Evolutionary conservation across 768 basidiomycete species (phyloP).

Genomic region (Suillus spraguei): DNA sequence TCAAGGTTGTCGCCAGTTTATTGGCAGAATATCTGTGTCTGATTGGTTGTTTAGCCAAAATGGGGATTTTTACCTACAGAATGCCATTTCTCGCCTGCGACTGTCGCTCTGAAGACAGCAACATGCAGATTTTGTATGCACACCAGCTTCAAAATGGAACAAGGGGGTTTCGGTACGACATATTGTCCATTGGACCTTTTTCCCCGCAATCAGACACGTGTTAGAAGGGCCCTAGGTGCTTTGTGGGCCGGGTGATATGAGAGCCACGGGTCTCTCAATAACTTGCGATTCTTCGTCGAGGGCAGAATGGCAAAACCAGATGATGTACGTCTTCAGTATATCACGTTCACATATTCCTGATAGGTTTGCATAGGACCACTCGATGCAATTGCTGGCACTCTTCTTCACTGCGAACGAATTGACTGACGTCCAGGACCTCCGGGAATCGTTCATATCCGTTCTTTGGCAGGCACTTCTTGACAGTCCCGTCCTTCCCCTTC

Average conservation of each 20-base stretch:
- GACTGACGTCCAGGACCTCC: constrained; percentile 32
- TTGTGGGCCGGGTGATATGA: no score
- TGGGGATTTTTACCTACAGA: constrained; percentile 89
- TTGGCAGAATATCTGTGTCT: constrained; percentile 9
- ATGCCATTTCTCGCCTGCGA: constrained; percentile 59
- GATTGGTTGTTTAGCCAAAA: constrained; percentile 69
- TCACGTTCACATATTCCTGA: background rate
- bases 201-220: constrained; percentile 64
- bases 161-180: constrained; percentile 34
- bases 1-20: constrained; percentile 65
- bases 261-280: no score
- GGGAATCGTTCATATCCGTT: constrained; percentile 52
- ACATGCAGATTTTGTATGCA: constrained; percentile 96
- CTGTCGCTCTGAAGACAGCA: constrained; percentile 58
- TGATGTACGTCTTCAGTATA: no score
- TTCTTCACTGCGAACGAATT: constrained; percentile 20
- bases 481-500: constrained; percentile 53
- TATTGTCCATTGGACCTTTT: constrained; percentile 95
- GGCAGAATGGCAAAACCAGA: no score
- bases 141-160: constrained; percentile 50
- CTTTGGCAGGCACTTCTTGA: constrained; percentile 50
- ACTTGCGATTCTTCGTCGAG: no score
- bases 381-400: background rate
- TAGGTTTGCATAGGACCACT: background rate
- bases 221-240: constrained; percentile 69